These are phyloP conservation scores for Aspergillus ibericus DNA, from an alignment of 2,329 filamentous ascomycete genomes.

Conservation along the genomic window DNA sequence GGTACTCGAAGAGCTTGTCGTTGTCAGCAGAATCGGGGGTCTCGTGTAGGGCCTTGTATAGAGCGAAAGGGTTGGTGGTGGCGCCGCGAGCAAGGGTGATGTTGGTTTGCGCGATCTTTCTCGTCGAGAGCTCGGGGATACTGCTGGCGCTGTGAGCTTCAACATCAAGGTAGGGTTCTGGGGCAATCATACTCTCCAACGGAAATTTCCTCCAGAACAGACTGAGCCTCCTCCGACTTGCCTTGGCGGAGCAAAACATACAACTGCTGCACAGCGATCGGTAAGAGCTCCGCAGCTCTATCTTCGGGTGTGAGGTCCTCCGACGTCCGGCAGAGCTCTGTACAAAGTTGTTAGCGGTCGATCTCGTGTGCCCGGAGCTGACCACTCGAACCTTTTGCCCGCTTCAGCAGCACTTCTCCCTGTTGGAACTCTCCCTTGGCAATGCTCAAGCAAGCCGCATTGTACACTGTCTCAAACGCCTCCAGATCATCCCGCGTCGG, in stretches of 20 bases:
- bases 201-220: slow-evolving; percentile 52
- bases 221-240: slow-evolving; percentile 57
- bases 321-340: slow-evolving; percentile 59
- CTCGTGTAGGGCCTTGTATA: slow-evolving; percentile 57
- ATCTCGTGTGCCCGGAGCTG: background rate
- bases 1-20: slow-evolving; percentile 61
- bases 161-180: background rate
- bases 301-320: slow-evolving; percentile 62
- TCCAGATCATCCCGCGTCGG: slow-evolving; percentile 61
- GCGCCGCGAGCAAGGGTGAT: slow-evolving; percentile 50
- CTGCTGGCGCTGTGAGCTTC: slow-evolving; percentile 33
- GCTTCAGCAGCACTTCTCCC: slow-evolving; percentile 59
- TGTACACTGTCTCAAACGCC: slow-evolving; percentile 65
- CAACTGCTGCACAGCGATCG: slow-evolving; percentile 61
- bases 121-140: slow-evolving; percentile 59
- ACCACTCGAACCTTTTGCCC: slow-evolving; percentile 52
- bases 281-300: slow-evolving; percentile 59
- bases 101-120: slow-evolving; percentile 62
- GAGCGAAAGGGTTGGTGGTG: slow-evolving; percentile 57
- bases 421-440: slow-evolving; percentile 60
- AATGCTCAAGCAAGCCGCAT: slow-evolving; percentile 63
- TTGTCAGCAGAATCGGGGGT: slow-evolving; percentile 48
- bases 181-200: slow-evolving; percentile 47
- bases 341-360: background rate
- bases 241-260: slow-evolving; percentile 59